Evolutionary conservation across 768 basidiomycete species (phyloP).

Genomic region (Phylloporus arenicola): DNA sequence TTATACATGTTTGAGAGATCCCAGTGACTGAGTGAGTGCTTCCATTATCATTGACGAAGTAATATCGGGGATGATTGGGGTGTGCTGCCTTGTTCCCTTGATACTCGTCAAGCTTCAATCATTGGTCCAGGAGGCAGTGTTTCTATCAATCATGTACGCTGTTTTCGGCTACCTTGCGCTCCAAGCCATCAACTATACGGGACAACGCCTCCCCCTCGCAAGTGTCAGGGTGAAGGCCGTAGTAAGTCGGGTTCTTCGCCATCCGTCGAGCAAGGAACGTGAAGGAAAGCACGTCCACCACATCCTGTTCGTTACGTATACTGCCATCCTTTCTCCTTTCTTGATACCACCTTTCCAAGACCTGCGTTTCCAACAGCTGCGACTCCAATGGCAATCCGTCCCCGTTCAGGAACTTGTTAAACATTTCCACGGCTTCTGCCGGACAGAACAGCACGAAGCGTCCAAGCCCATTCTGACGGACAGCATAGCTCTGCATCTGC

Average conservation of each 20-base stretch:
- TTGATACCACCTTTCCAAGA: slow-evolving; percentile 46
- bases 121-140: background rate
- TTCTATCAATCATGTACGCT: background rate
- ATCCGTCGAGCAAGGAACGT: slow-evolving; percentile 74
- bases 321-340: slow-evolving; percentile 33
- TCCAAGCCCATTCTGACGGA: slow-evolving; percentile 54
- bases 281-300: slow-evolving; percentile 73
- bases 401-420: slow-evolving; percentile 70
- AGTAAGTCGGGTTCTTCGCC: slow-evolving; percentile 79
- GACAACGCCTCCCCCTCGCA: slow-evolving; percentile 57
- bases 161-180: background rate
- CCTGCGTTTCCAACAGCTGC: slow-evolving; percentile 47
- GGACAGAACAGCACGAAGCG: slow-evolving; percentile 88
- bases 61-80: too few relatives aligned
- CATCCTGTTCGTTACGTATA: slow-evolving; percentile 54
- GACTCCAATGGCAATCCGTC: slow-evolving; percentile 92
- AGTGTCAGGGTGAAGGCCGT: slow-evolving; percentile 46
- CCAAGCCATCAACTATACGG: slow-evolving; percentile 56
- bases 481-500: slow-evolving; percentile 87
- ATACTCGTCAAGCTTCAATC: background rate
- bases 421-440: slow-evolving; percentile 74
- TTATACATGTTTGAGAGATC: background rate
- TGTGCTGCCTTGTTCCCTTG: background rate
- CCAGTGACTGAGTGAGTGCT: background rate
- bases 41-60: background rate